Evolutionary conservation across 2,329 filamentous ascomycete species (phyloP).

Genomic region (Diaporthe australafricana): DNA sequence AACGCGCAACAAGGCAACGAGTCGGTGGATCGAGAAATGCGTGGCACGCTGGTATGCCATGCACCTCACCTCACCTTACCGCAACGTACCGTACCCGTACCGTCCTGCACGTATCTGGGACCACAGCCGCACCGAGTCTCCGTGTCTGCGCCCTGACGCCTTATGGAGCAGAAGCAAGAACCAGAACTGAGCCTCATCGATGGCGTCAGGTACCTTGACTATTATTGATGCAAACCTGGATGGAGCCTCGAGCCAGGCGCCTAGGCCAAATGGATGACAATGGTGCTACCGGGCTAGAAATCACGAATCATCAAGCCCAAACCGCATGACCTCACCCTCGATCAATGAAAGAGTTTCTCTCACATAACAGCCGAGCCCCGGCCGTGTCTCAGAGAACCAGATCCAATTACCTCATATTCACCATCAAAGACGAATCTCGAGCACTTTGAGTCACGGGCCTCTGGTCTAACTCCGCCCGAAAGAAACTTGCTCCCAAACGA

Average conservation of each 20-base stretch:
- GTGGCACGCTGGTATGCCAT: not conserved
- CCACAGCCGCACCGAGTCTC: not conserved
- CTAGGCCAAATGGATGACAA: constrained; percentile 10
- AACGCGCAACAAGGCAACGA: constrained; percentile 17
- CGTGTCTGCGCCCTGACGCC: constrained; percentile 8
- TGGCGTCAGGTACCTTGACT: constrained; percentile 26
- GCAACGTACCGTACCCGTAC: not conserved
- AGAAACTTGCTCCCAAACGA: not conserved
- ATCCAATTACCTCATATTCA: constrained; percentile 36
- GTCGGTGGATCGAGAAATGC: not conserved
- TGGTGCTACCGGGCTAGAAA: constrained; percentile 32
- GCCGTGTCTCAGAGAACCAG: constrained; percentile 9
- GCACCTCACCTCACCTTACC: too few relatives aligned
- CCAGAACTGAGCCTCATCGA: constrained; percentile 23
- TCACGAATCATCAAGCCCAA: constrained; percentile 28
- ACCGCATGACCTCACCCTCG: constrained; percentile 10
- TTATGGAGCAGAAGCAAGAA: constrained; percentile 25
- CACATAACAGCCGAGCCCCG: constrained; percentile 28
- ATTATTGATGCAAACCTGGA: constrained; percentile 14
- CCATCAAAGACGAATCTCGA: constrained; percentile 30
- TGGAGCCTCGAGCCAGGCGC: constrained; percentile 24
- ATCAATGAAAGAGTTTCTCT: constrained; percentile 27
- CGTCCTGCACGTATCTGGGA: constrained; percentile 13
- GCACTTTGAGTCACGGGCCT: not conserved
- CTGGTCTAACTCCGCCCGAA: constrained; percentile 8